Evolutionary conservation across 345 rosid genomes (phyloP).

Genomic region (Ceriops zippeliana): DNA sequence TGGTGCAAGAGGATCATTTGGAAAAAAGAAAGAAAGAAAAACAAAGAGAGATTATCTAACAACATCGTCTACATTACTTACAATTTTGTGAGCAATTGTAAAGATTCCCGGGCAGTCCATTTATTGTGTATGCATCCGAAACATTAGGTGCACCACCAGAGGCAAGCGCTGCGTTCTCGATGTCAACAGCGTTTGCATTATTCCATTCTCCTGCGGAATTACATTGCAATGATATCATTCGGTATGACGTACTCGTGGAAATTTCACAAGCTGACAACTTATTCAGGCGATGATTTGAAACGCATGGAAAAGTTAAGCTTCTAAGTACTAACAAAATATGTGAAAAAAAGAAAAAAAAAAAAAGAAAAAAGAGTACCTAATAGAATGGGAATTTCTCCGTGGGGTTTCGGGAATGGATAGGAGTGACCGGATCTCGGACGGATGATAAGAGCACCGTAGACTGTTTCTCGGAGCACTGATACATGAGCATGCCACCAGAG

Average conservation of each 20-base stretch:
- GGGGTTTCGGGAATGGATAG: slow-evolving; percentile 77
- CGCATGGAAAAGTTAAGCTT: no score
- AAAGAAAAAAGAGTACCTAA: slow-evolving; percentile 44
- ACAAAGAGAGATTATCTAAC: no score
- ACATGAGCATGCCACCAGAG: slow-evolving; percentile 95
- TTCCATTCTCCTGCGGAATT: slow-evolving; percentile 75
- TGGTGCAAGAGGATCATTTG: no score
- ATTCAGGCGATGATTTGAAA: no score
- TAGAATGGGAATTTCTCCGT: slow-evolving; percentile 67
- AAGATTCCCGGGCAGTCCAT: slow-evolving; percentile 84
- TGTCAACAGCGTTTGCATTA: slow-evolving; percentile 67
- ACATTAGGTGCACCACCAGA: slow-evolving; percentile 51
- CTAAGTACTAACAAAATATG: no score
- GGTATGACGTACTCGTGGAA: no score
- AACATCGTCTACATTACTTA: slow-evolving; percentile 19
- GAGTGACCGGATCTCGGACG: slow-evolving; percentile 55
- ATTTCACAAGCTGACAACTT: no score
- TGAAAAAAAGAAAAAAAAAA: not conserved
- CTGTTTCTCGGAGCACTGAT: slow-evolving; percentile 71
- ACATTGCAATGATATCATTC: not conserved
- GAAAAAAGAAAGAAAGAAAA: no score
- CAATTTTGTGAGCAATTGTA: slow-evolving; percentile 69
- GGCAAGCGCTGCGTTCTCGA: slow-evolving; percentile 51
- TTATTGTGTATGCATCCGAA: slow-evolving; percentile 83
- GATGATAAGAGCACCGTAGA: slow-evolving; percentile 76